Conservation (phyloP, 2,329 filamentous ascomycete species). For the Thermomyces lanuginosus region DNA sequence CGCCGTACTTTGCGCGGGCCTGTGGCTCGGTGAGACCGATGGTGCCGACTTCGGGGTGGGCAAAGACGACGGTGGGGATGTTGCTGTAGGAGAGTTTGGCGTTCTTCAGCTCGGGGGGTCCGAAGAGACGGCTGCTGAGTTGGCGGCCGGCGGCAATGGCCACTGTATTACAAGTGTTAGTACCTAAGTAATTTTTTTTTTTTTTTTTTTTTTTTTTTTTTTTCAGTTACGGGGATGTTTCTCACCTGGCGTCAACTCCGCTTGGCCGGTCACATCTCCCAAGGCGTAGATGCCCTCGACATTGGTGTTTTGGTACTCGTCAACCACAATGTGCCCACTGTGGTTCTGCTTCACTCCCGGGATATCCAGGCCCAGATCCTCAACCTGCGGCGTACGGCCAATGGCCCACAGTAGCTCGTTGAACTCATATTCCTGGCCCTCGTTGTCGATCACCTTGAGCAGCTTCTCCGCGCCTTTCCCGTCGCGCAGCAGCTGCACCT, state of each 20-base stretch:
- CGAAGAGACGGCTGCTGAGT: slow-evolving; percentile 35
- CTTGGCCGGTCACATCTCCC: slow-evolving; percentile 36
- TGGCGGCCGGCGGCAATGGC: slow-evolving; percentile 37
- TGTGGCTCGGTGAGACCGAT: slow-evolving; percentile 35
- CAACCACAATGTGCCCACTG: slow-evolving; percentile 29
- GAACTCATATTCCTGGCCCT: slow-evolving; percentile 29
- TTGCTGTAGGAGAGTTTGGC: slow-evolving; percentile 34
- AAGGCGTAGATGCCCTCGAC: slow-evolving; percentile 33
- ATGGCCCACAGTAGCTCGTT: slow-evolving; percentile 38
- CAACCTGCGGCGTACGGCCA: slow-evolving; percentile 30
- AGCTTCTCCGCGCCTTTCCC: slow-evolving; percentile 32
- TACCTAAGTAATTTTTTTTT: no score
- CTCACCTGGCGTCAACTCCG: slow-evolving; percentile 35
- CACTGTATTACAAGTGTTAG: slow-evolving; percentile 18
- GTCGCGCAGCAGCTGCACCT: slow-evolving; percentile 29
- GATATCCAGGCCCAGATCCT: slow-evolving; percentile 26
- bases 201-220: no score
- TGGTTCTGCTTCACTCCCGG: slow-evolving; percentile 26
- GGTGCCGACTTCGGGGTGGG: slow-evolving; percentile 35
- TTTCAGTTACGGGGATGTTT: no score
- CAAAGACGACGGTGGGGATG: slow-evolving; percentile 37
- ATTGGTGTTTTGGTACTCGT: slow-evolving; percentile 36
- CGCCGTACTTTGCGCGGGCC: slow-evolving; percentile 31
- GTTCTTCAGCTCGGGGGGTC: slow-evolving; percentile 27
- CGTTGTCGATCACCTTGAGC: slow-evolving; percentile 28